A percentile compares a stretch with the other conserved stretches of the same genome.
Evolutionary conservation across 2,329 filamentous ascomycete species (phyloP).

Genomic region (Colletotrichum tamarilloi): DNA sequence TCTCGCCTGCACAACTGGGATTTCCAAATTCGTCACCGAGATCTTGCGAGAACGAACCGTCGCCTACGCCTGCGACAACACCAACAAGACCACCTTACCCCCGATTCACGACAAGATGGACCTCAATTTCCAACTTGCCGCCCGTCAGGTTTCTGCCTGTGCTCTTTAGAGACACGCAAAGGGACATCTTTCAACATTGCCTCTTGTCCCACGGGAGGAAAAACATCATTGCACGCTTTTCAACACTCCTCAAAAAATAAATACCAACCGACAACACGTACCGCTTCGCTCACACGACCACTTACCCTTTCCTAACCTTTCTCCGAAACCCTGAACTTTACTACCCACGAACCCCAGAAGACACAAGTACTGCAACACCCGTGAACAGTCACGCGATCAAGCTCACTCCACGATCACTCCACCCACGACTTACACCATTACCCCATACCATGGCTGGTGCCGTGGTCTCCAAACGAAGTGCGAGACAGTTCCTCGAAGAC

Average conservation of each 20-base stretch:
- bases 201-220: constrained; percentile 22
- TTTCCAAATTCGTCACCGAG: constrained; percentile 28
- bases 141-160: constrained; percentile 32
- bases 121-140: constrained; percentile 36
- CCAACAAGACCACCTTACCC: not conserved
- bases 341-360: not conserved
- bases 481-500: constrained; percentile 34
- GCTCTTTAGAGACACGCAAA: constrained; percentile 31
- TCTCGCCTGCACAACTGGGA: not conserved
- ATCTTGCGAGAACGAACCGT: constrained; percentile 10
- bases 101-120: constrained; percentile 36
- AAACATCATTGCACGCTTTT: constrained; percentile 8
- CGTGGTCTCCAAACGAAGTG: constrained; percentile 36
- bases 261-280: not conserved
- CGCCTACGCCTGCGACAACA: constrained; percentile 1
- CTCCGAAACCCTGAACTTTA: not conserved
- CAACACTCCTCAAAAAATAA: constrained; percentile 1
- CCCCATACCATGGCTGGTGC: constrained; percentile 16
- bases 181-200: constrained; percentile 24
- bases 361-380: not conserved
- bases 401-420: not conserved
- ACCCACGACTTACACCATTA: not conserved
- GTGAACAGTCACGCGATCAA: constrained; percentile 26
- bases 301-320: constrained; percentile 21
- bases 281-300: constrained; percentile 33